A percentile compares a stretch with the other conserved stretches of the same genome.
phyloP scores from a whole-genome alignment of 208 protist genomes.

The Acanthamoeba royreba region DNA sequence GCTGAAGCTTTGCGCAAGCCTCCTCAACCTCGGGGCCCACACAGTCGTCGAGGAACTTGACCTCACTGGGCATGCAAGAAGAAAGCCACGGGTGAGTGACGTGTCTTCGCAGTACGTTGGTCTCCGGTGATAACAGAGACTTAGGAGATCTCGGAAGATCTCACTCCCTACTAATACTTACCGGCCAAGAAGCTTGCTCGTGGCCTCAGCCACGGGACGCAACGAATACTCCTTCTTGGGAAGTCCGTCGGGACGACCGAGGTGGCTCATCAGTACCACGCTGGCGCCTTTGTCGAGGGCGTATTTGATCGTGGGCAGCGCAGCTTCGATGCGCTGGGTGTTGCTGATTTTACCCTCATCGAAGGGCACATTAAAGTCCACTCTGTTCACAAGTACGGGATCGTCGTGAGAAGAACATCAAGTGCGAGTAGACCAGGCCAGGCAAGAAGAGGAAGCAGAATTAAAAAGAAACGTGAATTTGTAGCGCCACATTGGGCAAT shows the following conservation, averaged over 20 bases:
- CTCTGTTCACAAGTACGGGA: constrained; percentile 69
- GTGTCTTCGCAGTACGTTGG: no score
- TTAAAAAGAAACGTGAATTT: no score
- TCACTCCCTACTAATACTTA: no score
- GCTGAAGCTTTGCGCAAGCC: constrained; percentile 66
- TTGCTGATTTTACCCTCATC: constrained; percentile 90
- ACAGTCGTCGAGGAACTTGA: constrained; percentile 86
- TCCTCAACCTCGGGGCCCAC: constrained; percentile 86
- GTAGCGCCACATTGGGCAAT: no score
- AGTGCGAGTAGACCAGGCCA: not conserved
- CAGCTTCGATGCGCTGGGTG: constrained; percentile 90
- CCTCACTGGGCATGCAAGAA: constrained; percentile 14
- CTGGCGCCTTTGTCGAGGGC: constrained; percentile 81
- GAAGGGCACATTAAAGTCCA: constrained; percentile 97
- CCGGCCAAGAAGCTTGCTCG: constrained; percentile 92
- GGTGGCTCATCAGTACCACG: constrained; percentile 92
- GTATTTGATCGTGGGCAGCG: constrained; percentile 94
- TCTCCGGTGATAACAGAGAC: no score
- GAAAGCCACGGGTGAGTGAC: not conserved
- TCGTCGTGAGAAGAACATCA: not conserved
- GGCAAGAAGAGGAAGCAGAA: not conserved
- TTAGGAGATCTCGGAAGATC: no score
- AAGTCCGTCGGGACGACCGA: constrained; percentile 94
- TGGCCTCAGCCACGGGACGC: constrained; percentile 86
- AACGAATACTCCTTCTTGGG: constrained; percentile 87